A percentile compares a stretch with the other conserved stretches of the same genome.
Evolutionary conservation across 1,139 yeast species (phyloP).

Genomic region (Chernovozyma aurita): DNA sequence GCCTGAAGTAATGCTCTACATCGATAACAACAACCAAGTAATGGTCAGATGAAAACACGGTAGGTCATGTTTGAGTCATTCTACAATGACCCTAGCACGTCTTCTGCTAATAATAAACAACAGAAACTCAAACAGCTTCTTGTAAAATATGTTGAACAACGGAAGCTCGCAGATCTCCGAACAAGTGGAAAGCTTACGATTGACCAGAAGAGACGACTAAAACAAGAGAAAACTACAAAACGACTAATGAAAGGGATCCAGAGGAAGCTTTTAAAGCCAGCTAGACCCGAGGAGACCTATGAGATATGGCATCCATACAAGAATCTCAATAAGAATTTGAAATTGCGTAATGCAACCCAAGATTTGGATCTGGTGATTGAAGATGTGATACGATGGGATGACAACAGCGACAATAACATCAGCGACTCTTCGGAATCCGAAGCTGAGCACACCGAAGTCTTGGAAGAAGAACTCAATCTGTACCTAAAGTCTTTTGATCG

Average conservation of each 20-base stretch:
- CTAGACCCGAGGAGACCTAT: constrained; percentile 34
- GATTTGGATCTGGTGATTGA: not conserved
- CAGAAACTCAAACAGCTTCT: constrained; percentile 14
- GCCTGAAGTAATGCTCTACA: too few relatives aligned
- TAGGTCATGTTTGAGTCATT: constrained; percentile 22
- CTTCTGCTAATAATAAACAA: constrained; percentile 12
- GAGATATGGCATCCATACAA: constrained; percentile 33
- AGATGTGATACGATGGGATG: not conserved
- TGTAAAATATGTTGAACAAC: constrained; percentile 17
- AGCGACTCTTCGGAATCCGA: not conserved
- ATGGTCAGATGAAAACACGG: too few relatives aligned
- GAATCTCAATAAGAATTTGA: constrained; percentile 12
- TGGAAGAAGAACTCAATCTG: not conserved
- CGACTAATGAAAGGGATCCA: constrained; percentile 13
- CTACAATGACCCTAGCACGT: constrained; percentile 11
- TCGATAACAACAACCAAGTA: too few relatives aligned
- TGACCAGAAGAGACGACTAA: constrained; percentile 9
- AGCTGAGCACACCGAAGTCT: not conserved
- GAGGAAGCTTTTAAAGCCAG: constrained; percentile 12
- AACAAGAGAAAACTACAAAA: constrained; percentile 13
- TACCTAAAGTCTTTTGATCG: constrained; percentile 19
- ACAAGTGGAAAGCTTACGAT: constrained; percentile 8
- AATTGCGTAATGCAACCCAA: constrained; percentile 4
- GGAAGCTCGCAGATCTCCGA: constrained; percentile 12
- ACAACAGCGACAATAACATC: not conserved